Base-by-base conservation (phyloP, 805 yeast genomes). In the Starmerella bacillaris region DNA sequence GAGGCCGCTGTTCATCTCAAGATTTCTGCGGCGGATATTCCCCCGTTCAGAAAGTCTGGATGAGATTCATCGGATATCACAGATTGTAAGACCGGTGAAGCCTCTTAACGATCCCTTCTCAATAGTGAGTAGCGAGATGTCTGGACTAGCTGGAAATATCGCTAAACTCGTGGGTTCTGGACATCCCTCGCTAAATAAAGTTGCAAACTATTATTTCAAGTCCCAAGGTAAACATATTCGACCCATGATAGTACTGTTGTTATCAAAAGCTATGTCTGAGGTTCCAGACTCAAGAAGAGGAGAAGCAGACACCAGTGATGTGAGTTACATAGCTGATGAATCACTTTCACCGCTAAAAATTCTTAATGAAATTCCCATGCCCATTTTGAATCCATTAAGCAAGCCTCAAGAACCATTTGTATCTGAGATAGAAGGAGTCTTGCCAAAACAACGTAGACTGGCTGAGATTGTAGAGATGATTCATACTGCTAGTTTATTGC, bases 391-490 rank as follows among this genome's bases (percentile, higher is more conserved):
- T 50, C 95, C 94, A 1, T 63, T 84, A 41, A 72, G 84, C 18
- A 70, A 72, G 49, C 89, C 92, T 7, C 77, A 80, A 66, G 76
- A 70, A 43, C 63, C 70, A 26, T 61, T 76, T 36, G 82, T 86
- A 1, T 63, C 69, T 31, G 67, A 68, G 12, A 60, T 69, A 37
- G 70, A 70, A 47, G 94, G 94, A 2, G 80, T 89, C 33, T 61
- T 86, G 39, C 96, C 98, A 31, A 83, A 89, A 47, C 98, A 89
- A 59, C 67, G 96, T 45, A 67, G 98, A 39, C 64, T 89, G 37
- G 96, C 98, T 1, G 98, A 89, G 59, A 86, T 89, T 49, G 94
- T 86, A 7, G 98, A 89, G 58, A 79, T 89, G 93, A 89, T 89
- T 45, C 98, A 89, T 56, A 89, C 96, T 1, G 96, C 98, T 3